A percentile compares a stretch with the other conserved stretches of the same genome.
phyloP scores from a whole-genome alignment of 768 basidiomycete species.

The Dentipellis sp. region DNA sequence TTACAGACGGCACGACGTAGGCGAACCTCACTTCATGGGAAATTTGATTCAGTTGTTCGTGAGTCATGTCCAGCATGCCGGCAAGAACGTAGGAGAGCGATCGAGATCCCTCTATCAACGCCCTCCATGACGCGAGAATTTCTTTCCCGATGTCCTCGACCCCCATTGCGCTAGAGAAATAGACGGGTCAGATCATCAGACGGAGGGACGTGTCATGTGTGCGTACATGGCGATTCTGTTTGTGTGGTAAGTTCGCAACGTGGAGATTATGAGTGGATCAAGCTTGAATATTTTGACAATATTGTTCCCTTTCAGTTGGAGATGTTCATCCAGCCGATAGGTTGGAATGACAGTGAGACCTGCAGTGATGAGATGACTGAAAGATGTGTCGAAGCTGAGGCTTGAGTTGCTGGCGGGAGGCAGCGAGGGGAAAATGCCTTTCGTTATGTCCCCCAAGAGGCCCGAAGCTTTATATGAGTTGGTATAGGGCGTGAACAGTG shows the following conservation, averaged over 20 bases:
- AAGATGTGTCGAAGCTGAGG: not conserved
- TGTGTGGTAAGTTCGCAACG: not conserved
- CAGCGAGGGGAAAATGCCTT: not conserved
- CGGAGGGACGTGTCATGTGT: not conserved
- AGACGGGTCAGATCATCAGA: not conserved
- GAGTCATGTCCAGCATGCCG: no score
- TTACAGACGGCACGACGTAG: no score
- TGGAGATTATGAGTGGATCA: not conserved
- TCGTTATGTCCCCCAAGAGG: not conserved
- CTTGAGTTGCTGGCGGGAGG: not conserved
- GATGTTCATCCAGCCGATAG: not conserved
- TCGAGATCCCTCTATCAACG: not conserved
- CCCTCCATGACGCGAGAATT: not conserved
- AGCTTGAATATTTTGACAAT: not conserved
- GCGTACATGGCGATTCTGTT: not conserved
- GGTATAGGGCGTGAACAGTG: not conserved
- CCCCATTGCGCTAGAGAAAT: not conserved
- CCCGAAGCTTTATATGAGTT: not conserved
- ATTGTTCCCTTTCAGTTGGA: not conserved
- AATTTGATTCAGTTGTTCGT: no score
- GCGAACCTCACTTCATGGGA: no score
- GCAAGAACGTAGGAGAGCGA: no score
- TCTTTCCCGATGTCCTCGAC: not conserved
- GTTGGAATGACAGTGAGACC: not conserved
- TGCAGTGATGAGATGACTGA: not conserved